Conservation (phyloP, 2,329 filamentous ascomycete genomes). For the Botrytis galanthina region DNA sequence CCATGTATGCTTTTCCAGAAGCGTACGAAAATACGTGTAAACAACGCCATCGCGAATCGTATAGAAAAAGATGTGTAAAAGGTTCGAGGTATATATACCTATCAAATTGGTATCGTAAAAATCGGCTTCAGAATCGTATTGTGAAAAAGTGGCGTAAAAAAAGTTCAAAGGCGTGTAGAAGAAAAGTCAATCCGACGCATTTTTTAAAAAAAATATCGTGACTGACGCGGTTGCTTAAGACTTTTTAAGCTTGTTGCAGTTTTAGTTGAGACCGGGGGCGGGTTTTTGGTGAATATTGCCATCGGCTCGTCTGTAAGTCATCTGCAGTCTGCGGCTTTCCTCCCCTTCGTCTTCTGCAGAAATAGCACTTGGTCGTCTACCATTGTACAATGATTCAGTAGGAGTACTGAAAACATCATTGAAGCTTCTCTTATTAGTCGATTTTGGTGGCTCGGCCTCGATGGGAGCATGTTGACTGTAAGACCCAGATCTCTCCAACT, state of each 20-base stretch:
- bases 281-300: constrained; percentile 23
- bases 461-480: constrained; percentile 28
- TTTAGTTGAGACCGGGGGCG: neutral
- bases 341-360: constrained; percentile 31
- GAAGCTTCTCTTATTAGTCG: constrained; percentile 32
- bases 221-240: too few relatives aligned
- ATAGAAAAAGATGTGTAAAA: neutral
- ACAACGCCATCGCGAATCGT: constrained; percentile 1
- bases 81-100: neutral
- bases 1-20: constrained; percentile 19
- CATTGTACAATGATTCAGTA: constrained; percentile 43
- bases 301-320: constrained; percentile 38
- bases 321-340: constrained; percentile 21
- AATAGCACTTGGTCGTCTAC: constrained; percentile 42
- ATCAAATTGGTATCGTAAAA: constrained; percentile 19
- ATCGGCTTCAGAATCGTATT: constrained; percentile 9
- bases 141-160: neutral
- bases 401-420: constrained; percentile 29
- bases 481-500: constrained; percentile 25
- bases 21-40: neutral
- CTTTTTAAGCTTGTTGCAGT: neutral
- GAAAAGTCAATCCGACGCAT: constrained; percentile 6
- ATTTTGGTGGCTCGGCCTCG: constrained; percentile 26
- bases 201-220: neutral
- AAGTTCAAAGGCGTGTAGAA: neutral